Base-by-base conservation (phyloP, 164 flowering plant species). In the Magnolia officinalis region DNA sequence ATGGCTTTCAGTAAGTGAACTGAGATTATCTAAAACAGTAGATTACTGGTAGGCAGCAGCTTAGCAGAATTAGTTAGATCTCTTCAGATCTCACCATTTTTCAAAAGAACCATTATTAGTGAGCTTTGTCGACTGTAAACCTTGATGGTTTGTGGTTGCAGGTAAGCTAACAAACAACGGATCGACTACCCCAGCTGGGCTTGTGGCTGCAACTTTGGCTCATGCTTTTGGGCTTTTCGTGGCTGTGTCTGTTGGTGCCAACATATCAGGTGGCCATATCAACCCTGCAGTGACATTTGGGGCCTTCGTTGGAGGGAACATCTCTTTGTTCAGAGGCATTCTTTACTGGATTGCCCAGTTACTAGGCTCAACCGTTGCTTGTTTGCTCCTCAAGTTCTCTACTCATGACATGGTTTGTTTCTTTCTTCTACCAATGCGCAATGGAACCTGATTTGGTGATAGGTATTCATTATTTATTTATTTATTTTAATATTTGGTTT, bases 261-360 rank as follows among this genome's bases (percentile, higher is more conserved):
- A 87, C 75, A 87, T 87, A 75, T 86, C 88, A 71, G 88, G 87
- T 11, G 88, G 88, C 13, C 90, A 87, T 59, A 86, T 87, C 31
- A 87, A 87, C 82, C 89, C 89, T 7, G 89, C 89, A 20, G 88
- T 87, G 66, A 87, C 90, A 20, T 87, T 87, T 19, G 90, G 87
- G 0, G 84, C 85, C 59, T 83, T 87, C 49, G 14, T 87, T 1
- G 90, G 90, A 37, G 90, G 90, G 1, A 80, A 84, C 78, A 84
- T 86, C 72, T 55, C 87, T 21, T 80, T 87, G 23, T 74, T 87
- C 31, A 84, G 87, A 1, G 87, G 86, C 11, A 75, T 87, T 52
- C 76, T 86, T 3, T 86, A 86, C 80, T 83, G 84, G 84, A 79
- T 87, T 65, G 90, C 87, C 63, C 90, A 87, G 78, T 81, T 86